Evolutionary conservation across 1,284 basidiomycete species (phyloP).

Genomic region (Phlebopus sp.): DNA sequence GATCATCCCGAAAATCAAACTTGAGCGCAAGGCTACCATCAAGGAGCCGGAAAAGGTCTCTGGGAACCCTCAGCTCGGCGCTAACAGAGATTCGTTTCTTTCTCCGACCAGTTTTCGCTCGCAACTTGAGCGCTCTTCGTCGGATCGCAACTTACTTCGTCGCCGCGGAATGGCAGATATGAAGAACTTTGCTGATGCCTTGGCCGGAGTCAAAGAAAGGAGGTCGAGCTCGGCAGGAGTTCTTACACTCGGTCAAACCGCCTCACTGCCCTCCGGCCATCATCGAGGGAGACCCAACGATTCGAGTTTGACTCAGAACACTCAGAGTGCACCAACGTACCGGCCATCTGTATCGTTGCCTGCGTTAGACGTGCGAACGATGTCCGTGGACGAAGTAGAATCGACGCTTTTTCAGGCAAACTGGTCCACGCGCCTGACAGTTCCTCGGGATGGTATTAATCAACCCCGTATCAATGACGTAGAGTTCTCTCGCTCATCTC

Average conservation of each 20-base stretch:
- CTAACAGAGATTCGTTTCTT: constrained; percentile 10
- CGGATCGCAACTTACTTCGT: neutral
- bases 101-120: constrained; percentile 17
- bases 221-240: no score
- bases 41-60: constrained; percentile 10
- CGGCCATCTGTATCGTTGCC: constrained; percentile 17
- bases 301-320: neutral
- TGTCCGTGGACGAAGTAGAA: constrained; percentile 9
- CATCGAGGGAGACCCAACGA: neutral
- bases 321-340: neutral
- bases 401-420: constrained; percentile 4
- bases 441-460: no score
- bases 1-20: constrained; percentile 25
- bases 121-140: neutral
- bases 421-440: no score
- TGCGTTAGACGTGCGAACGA: neutral
- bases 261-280: neutral
- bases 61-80: neutral
- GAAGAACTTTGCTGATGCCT: neutral
- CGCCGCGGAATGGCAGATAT: neutral
- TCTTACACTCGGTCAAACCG: neutral
- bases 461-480: neutral
- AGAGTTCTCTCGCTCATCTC: constrained; percentile 13
- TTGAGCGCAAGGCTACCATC: constrained; percentile 28
- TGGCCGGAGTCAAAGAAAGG: no score